Base-by-base conservation (phyloP, 2,329 filamentous ascomycete species). In the Hypoxylon sp. region DNA sequence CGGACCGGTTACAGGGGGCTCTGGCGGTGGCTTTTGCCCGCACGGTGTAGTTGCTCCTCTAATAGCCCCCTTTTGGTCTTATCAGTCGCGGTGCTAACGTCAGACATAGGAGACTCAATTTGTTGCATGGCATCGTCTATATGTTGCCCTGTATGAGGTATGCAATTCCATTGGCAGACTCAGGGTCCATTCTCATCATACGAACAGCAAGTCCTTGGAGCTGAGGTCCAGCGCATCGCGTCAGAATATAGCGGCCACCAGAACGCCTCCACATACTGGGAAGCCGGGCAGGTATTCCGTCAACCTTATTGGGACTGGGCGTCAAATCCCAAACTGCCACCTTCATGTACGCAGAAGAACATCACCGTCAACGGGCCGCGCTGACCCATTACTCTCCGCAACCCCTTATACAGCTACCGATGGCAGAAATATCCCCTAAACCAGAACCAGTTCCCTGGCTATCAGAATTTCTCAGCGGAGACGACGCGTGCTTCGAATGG, bases 231-330 rank as follows among this genome's bases (percentile, higher is more conserved):
- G 69, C 72, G 71, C 2, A 81, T 87, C 19, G 85, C 85, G 16
- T 71, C 70, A 11, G 73, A 76, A 34, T 87, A 86, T 68, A 78
- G 77, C 12, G 59, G 69, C 59, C 63, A 54, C 6, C 39, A 71
- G 30, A 64, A 78, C 69, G 67, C 77, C 68, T 62, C 70, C 43
- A 60, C 68, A 63, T 87, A 87, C 68, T 68, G 74, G 21, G 70
- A 77, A 2, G 84, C 85, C 1, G 84, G 84, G 2, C 76, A 83
- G 41, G 75, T 70, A 0, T 78, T 87, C 25, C 81, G 85, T 30
- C 74, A 81, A 11, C 84, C 85, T 1, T 87, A 79, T 74, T 87
- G 85, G 85, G 85, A 87, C 74, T 88, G 84, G 85, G 84, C 80
- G 1, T 63, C 68, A 2, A 73, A 82, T 32, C 67, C 78, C 2